A percentile compares a stretch with the other conserved stretches of the same genome.
Evolutionary conservation across 139 green algal genomes (phyloP).

Genomic region (Chlorella sp.): DNA sequence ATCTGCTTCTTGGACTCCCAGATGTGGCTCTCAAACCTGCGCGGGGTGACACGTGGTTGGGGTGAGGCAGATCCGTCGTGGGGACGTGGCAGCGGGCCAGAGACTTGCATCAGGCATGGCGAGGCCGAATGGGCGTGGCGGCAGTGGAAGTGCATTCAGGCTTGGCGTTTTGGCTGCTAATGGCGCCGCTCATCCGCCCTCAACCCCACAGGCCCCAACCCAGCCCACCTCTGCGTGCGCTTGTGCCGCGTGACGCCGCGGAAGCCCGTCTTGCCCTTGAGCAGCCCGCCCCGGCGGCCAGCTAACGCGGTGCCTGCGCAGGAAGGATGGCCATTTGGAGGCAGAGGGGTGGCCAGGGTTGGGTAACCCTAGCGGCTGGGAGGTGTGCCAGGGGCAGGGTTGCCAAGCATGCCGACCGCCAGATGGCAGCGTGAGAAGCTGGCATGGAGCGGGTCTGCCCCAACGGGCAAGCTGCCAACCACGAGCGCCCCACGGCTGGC

Average conservation of each 20-base stretch:
- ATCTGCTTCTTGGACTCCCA: slow-evolving; percentile 53
- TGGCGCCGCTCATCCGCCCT: neutral
- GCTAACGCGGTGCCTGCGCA: no score
- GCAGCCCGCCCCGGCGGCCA: no score
- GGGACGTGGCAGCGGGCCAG: neutral
- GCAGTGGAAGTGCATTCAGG: neutral
- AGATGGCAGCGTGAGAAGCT: no score
- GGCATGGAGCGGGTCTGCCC: no score
- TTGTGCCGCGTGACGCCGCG: slow-evolving; percentile 29
- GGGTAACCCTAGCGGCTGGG: no score
- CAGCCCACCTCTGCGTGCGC: slow-evolving; percentile 30
- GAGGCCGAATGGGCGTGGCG: neutral
- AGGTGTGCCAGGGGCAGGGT: no score
- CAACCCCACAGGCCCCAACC: neutral
- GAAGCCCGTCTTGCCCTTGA: neutral
- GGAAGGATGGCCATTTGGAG: no score
- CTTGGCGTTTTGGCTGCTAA: neutral
- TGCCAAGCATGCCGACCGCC: no score
- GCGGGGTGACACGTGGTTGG: neutral
- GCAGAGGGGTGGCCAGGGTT: no score
- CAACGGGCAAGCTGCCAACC: no score
- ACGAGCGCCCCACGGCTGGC: no score
- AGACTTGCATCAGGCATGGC: neutral
- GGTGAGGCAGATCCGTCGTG: neutral
- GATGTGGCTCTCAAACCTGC: slow-evolving; percentile 48